Conservation (phyloP, 495 filamentous ascomycete species). For the Aspergillus olivimuriae region DNA sequence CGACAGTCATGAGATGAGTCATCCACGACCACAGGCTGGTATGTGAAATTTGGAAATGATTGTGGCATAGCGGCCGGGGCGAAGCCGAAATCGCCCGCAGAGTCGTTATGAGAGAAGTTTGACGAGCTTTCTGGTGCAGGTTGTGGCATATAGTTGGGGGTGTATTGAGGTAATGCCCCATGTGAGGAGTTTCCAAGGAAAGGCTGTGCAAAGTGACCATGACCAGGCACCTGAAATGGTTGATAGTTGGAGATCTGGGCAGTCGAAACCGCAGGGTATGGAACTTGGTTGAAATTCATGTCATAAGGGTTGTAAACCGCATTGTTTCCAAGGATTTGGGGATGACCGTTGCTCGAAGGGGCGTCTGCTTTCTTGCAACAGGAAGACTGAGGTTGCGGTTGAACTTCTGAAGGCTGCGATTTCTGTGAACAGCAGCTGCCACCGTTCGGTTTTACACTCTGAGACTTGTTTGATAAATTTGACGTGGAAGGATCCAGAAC, state of each 20-base stretch:
- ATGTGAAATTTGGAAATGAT: constrained; percentile 6
- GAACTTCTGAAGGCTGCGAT: constrained; percentile 10
- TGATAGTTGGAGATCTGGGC: constrained; percentile 21
- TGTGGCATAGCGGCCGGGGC: constrained; percentile 12
- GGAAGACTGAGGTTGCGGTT: constrained; percentile 17
- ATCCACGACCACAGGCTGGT: constrained; percentile 1
- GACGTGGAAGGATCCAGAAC: background rate
- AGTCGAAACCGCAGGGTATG: constrained; percentile 13
- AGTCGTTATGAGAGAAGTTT: constrained; percentile 9
- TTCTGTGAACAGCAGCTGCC: constrained; percentile 29
- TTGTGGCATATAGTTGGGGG: constrained; percentile 13
- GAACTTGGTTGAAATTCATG: constrained; percentile 9
- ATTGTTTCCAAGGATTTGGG: too few relatives aligned
- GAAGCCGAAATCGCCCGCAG: constrained; percentile 14
- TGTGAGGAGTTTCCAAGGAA: constrained; percentile 12
- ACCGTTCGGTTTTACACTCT: constrained; percentile 6
- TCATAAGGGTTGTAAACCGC: too few relatives aligned
- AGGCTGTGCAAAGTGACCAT: constrained; percentile 12
- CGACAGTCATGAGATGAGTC: constrained; percentile 46
- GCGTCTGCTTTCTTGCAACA: constrained; percentile 26
- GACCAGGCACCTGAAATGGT: constrained; percentile 12
- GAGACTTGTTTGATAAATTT: background rate
- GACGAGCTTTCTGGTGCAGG: constrained; percentile 4
- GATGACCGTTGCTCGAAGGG: background rate
- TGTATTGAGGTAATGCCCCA: constrained; percentile 6